Evolutionary conservation across 805 yeast genomes (phyloP).

Genomic region (Candida chilensis): DNA sequence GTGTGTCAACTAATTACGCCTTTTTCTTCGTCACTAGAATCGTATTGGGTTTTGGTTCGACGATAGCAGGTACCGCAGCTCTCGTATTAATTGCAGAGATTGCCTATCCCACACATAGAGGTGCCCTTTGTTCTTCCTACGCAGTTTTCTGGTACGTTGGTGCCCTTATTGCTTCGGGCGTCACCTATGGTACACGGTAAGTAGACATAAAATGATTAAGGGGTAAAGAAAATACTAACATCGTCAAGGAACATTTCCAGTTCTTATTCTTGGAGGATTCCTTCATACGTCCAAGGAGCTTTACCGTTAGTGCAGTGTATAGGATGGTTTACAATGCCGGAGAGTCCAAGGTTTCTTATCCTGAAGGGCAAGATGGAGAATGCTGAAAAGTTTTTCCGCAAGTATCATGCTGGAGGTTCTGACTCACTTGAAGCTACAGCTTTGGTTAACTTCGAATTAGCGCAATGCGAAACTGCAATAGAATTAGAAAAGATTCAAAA

Average conservation of each 20-base stretch:
- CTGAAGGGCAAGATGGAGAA: constrained; percentile 12
- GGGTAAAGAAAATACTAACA: too few relatives aligned
- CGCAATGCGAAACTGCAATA: constrained; percentile 11
- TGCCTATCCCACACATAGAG: constrained; percentile 22
- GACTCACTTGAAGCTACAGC: constrained; percentile 5
- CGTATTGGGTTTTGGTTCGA: constrained; percentile 21
- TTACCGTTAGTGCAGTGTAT: constrained; percentile 11
- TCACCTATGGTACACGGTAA: constrained; percentile 18
- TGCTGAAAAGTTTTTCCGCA: constrained; percentile 12
- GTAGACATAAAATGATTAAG: too few relatives aligned
- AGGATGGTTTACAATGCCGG: constrained; percentile 12
- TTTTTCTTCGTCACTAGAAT: constrained; percentile 24
- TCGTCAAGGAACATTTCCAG: constrained; percentile 10
- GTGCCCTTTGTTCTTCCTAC: too few relatives aligned
- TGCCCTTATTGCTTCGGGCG: constrained; percentile 15
- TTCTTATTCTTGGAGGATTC: constrained; percentile 20
- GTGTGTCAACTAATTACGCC: constrained; percentile 21
- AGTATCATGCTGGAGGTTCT: constrained; percentile 11
- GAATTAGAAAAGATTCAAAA: constrained; percentile 9
- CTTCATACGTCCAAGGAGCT: constrained; percentile 13
- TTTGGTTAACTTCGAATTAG: constrained; percentile 9
- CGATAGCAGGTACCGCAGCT: constrained; percentile 17
- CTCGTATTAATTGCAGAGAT: constrained; percentile 26
- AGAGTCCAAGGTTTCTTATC: constrained; percentile 20
- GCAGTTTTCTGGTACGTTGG: constrained; percentile 17